Conservation (phyloP, 108 stramenopile genomes). For the Nitzschia sp. region DNA sequence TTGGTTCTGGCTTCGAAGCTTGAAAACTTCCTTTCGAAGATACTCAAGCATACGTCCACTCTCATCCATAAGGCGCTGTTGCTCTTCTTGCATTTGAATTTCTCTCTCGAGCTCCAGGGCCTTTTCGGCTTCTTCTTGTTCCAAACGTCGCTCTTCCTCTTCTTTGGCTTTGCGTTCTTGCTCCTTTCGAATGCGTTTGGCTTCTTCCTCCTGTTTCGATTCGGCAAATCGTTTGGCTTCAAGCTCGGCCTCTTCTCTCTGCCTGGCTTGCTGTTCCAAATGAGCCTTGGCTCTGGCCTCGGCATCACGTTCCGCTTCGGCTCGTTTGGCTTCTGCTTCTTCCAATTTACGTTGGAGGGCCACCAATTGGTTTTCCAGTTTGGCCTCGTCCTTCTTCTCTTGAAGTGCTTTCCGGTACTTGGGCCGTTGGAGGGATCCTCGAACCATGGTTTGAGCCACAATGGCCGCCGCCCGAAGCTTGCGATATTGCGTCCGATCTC, state of each 20-base stretch:
- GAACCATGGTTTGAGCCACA: conserved; percentile 60
- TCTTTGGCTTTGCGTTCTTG: conserved; percentile 1
- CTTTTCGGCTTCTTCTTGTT: neutral
- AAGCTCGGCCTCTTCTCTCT: conserved; percentile 29
- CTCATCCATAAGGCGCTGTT: conserved; percentile 72
- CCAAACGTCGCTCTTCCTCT: conserved; percentile 15
- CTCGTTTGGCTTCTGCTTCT: conserved; percentile 56
- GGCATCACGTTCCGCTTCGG: conserved; percentile 56
- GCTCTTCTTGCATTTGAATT: conserved; percentile 37
- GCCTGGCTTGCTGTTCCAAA: conserved; percentile 28
- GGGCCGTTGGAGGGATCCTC: conserved; percentile 61
- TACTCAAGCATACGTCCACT: conserved; percentile 76
- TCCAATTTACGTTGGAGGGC: conserved; percentile 63
- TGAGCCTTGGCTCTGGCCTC: conserved; percentile 43
- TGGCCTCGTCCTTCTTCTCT: conserved; percentile 63
- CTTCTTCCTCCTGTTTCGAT: conserved; percentile 10
- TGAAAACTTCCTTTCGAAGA: conserved; percentile 66
- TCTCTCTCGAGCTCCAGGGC: neutral
- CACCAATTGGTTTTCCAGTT: conserved; percentile 68
- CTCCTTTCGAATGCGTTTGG: conserved; percentile 1
- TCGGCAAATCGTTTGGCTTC: conserved; percentile 16
- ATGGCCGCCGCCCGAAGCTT: conserved; percentile 31
- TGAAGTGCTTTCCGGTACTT: conserved; percentile 45
- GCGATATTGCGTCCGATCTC: neutral
- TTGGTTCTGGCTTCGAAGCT: conserved; percentile 52